Evolutionary conservation across 2,329 filamentous ascomycete species (phyloP).

Genomic region (Aspergillus awamori): DNA sequence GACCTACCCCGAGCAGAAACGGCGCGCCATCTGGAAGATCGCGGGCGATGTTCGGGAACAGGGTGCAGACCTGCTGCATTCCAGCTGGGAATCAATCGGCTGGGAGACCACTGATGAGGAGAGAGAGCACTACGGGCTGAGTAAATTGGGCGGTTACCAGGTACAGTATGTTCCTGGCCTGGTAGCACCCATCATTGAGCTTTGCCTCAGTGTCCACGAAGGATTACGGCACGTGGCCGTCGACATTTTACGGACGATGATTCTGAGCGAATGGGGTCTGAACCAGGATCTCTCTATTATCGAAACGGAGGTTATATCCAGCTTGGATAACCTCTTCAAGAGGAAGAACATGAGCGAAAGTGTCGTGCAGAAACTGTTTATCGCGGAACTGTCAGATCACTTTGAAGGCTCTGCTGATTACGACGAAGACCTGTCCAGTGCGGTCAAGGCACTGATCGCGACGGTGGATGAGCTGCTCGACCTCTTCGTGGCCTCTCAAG

Average conservation of each 20-base stretch:
- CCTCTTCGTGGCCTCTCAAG: slow-evolving; percentile 85
- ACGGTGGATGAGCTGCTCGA: slow-evolving; percentile 91
- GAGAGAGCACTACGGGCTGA: slow-evolving; percentile 72
- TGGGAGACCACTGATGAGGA: slow-evolving; percentile 91
- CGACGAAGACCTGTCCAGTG: slow-evolving; percentile 73
- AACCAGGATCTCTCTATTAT: slow-evolving; percentile 90
- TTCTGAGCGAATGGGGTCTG: slow-evolving; percentile 95
- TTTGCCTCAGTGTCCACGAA: slow-evolving; percentile 94
- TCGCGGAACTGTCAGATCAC: slow-evolving; percentile 77
- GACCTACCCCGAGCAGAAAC: slow-evolving; percentile 95
- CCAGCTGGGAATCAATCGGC: slow-evolving; percentile 92
- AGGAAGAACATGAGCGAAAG: slow-evolving; percentile 84
- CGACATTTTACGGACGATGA: slow-evolving; percentile 95
- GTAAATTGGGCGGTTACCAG: slow-evolving; percentile 92
- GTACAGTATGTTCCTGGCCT: slow-evolving; percentile 96
- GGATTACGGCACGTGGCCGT: slow-evolving; percentile 87
- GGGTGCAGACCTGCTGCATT: slow-evolving; percentile 80
- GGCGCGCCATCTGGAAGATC: slow-evolving; percentile 97
- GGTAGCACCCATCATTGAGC: slow-evolving; percentile 86
- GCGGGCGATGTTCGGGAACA: slow-evolving; percentile 92
- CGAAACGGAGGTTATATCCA: slow-evolving; percentile 96
- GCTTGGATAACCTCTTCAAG: slow-evolving; percentile 87
- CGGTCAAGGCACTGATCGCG: slow-evolving; percentile 75
- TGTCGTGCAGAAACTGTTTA: slow-evolving; percentile 88
- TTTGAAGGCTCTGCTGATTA: slow-evolving; percentile 72